A percentile compares a stretch with the other conserved stretches of the same genome.
Evolutionary conservation across 805 yeast species (phyloP).

Genomic region (Candida cerambycidarum): DNA sequence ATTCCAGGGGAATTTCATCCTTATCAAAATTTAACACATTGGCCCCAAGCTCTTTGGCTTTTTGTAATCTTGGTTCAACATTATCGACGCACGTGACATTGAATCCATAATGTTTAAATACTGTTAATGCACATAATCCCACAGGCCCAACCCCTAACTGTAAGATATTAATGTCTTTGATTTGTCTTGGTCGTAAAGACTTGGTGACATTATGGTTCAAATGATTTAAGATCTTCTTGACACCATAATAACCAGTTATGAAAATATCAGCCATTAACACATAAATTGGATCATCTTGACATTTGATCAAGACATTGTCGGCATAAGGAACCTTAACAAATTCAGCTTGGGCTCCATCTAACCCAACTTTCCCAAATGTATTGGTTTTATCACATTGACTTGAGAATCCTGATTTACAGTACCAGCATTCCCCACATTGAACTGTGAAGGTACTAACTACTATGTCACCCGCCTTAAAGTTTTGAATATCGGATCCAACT

Average conservation of each 20-base stretch:
- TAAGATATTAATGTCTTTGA: slow-evolving; percentile 31
- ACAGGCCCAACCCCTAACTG: slow-evolving; percentile 65
- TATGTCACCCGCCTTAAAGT: slow-evolving; percentile 45
- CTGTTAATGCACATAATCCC: slow-evolving; percentile 51
- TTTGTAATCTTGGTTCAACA: slow-evolving; percentile 45
- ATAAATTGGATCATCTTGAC: slow-evolving; percentile 50
- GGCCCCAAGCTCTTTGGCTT: slow-evolving; percentile 51
- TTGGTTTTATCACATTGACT: slow-evolving; percentile 55
- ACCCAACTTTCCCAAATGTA: slow-evolving; percentile 57
- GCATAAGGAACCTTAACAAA: slow-evolving; percentile 61
- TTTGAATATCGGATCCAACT: slow-evolving; percentile 30
- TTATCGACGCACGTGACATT: slow-evolving; percentile 49
- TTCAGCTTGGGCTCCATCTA: slow-evolving; percentile 66
- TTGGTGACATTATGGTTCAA: slow-evolving; percentile 32
- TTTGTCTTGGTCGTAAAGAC: slow-evolving; percentile 9
- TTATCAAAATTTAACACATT: slow-evolving; percentile 44
- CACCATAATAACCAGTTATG: slow-evolving; percentile 63
- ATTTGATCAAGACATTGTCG: slow-evolving; percentile 46
- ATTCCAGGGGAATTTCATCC: slow-evolving; percentile 45
- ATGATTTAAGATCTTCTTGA: slow-evolving; percentile 46
- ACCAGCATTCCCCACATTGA: slow-evolving; percentile 62
- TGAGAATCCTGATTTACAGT: slow-evolving; percentile 52
- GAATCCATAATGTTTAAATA: slow-evolving; percentile 46
- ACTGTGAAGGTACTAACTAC: slow-evolving; percentile 52
- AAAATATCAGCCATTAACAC: slow-evolving; percentile 64